These are phyloP conservation scores for Zymoseptoria crescenta DNA, from an alignment of 2,329 filamentous ascomycete species.

Conservation along the genomic window DNA sequence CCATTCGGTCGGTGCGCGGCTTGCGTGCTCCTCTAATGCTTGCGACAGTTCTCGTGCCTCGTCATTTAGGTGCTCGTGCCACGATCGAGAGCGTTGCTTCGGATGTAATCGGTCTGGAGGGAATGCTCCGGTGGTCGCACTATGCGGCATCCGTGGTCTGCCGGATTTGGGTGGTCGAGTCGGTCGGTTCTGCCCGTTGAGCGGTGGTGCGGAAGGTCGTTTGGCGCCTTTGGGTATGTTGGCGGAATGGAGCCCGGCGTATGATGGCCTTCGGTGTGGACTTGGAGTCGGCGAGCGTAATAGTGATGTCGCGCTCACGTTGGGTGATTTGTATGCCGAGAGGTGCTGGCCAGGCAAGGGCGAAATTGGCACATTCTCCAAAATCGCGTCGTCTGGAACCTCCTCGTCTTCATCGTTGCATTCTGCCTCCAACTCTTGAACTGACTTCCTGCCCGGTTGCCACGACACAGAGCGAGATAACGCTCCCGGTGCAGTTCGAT, in stretches of 20 bases:
- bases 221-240: constrained; percentile 31
- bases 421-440: constrained; percentile 64
- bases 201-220: constrained; percentile 24
- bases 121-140: constrained; percentile 23
- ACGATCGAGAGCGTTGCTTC: constrained; percentile 53
- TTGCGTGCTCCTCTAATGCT: constrained; percentile 71
- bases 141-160: constrained; percentile 23
- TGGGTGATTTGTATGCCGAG: constrained; percentile 15
- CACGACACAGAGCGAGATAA: constrained; percentile 37
- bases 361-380: constrained; percentile 77
- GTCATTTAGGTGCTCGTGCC: constrained; percentile 62
- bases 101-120: constrained; percentile 20
- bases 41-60: constrained; percentile 70
- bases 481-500: not conserved
- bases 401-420: constrained; percentile 70
- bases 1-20: constrained; percentile 38
- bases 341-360: constrained; percentile 41
- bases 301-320: not conserved
- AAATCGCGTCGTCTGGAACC: constrained; percentile 68
- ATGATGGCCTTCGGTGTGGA: constrained; percentile 26
- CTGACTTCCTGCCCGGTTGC: constrained; percentile 63
- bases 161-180: constrained; percentile 25
- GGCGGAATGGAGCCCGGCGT: constrained; percentile 26
- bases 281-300: constrained; percentile 27
- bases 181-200: constrained; percentile 17